phyloP scores from a whole-genome alignment of 2,329 filamentous ascomycete genomes.

The Talaromyces rugulosus region DNA sequence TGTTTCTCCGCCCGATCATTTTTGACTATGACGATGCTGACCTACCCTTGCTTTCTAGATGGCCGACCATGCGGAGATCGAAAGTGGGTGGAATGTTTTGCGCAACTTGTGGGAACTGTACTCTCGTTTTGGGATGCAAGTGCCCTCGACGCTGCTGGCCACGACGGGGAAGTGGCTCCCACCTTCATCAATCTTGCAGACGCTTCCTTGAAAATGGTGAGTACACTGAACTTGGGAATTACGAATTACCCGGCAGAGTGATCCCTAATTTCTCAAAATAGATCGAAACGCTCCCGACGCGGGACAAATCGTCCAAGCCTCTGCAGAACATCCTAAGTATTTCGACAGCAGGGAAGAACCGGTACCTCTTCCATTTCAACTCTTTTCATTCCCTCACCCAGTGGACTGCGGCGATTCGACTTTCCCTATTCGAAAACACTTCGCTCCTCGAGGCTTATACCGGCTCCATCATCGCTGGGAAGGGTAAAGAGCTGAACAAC shows the following conservation, averaged over 20 bases:
- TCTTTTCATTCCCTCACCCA: conserved; percentile 88
- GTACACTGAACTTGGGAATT: conserved; percentile 14
- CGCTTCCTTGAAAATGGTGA: conserved; percentile 96
- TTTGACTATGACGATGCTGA: background rate
- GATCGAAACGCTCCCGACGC: conserved; percentile 87
- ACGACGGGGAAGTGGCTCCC: conserved; percentile 78
- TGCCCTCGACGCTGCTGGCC: conserved; percentile 80
- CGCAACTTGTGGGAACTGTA: conserved; percentile 91
- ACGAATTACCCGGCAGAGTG: background rate
- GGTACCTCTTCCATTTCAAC: conserved; percentile 94
- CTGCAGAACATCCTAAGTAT: conserved; percentile 94
- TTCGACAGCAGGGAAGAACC: conserved; percentile 91
- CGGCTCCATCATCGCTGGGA: conserved; percentile 89
- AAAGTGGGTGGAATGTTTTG: conserved; percentile 95
- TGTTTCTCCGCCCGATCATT: conserved; percentile 34
- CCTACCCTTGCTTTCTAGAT: conserved; percentile 49
- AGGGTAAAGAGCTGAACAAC: conserved; percentile 83
- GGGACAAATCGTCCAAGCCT: conserved; percentile 69
- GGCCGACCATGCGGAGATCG: conserved; percentile 81
- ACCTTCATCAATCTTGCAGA: conserved; percentile 97
- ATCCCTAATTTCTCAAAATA: conserved; percentile 35
- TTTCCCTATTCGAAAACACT: conserved; percentile 91
- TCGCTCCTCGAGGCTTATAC: conserved; percentile 95
- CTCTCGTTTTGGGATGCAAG: conserved; percentile 93
- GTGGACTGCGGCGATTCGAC: conserved; percentile 91